A percentile compares a stretch with the other conserved stretches of the same genome.
Conservation (phyloP, 345 rosid genomes). For the Eucalyptus virginea region DNA sequence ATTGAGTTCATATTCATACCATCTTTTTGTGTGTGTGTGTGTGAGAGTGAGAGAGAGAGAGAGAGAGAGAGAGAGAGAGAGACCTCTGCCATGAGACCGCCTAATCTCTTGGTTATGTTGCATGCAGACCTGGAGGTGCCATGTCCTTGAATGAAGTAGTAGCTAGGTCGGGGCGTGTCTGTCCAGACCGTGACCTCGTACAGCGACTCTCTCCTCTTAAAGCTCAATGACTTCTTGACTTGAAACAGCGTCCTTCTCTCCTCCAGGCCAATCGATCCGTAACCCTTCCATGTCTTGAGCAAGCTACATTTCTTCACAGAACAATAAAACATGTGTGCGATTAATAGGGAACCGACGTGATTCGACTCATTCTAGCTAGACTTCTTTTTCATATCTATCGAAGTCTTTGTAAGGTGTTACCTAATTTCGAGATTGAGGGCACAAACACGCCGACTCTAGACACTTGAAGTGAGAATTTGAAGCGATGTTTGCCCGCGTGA, state of each 20-base stretch:
- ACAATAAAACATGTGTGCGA: not conserved
- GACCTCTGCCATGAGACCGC: not conserved
- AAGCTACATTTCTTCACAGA: not conserved
- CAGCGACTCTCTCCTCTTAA: not conserved
- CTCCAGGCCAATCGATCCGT: not conserved
- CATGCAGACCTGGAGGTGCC: not conserved
- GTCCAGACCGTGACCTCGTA: not conserved
- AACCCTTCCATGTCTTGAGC: not conserved
- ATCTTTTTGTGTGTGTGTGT: accelerated
- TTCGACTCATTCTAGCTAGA: not conserved
- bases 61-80: not conserved
- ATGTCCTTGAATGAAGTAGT: not conserved
- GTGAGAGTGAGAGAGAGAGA: not conserved
- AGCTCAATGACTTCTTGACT: not conserved
- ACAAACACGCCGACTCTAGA: not conserved
- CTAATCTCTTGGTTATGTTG: not conserved
- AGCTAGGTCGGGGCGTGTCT: not conserved
- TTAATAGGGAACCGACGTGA: not conserved
- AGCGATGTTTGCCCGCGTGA: not conserved
- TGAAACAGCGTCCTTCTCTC: not conserved
- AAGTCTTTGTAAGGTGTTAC: not conserved
- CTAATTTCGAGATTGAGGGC: not conserved
- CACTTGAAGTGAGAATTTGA: not conserved
- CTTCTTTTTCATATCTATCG: not conserved
- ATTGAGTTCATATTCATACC: not conserved